These are phyloP conservation scores for Trametes polyzona DNA, from an alignment of 1,284 basidiomycete genomes.

Conservation along the genomic window DNA sequence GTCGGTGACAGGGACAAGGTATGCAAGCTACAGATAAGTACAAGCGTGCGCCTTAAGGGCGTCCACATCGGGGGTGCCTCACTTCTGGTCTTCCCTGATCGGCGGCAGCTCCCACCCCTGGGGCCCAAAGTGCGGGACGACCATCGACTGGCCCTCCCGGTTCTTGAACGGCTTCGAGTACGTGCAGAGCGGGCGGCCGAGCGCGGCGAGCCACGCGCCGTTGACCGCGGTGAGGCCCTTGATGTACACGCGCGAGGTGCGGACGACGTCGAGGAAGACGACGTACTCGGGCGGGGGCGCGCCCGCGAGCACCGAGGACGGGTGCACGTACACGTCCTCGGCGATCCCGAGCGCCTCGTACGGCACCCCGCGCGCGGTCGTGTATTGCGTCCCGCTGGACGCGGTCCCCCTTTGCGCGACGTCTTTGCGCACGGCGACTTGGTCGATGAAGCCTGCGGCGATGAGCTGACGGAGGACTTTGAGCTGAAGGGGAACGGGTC, in stretches of 20 bases:
- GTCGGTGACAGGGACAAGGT: no score
- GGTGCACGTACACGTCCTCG: constrained; percentile 92
- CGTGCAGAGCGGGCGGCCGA: constrained; percentile 85
- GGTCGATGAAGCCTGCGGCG: constrained; percentile 92
- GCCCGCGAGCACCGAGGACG: constrained; percentile 80
- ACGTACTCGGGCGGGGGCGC: constrained; percentile 84
- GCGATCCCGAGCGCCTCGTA: constrained; percentile 84
- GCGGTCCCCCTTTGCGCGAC: constrained; percentile 57
- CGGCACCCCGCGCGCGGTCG: constrained; percentile 79
- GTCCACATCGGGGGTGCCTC: no score
- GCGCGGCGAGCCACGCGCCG: constrained; percentile 83
- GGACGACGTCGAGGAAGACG: constrained; percentile 83
- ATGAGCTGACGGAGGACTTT: constrained; percentile 92
- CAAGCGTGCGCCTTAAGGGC: neutral
- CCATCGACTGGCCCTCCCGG: constrained; percentile 64
- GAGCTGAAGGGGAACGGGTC: constrained; percentile 51
- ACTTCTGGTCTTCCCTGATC: constrained; percentile 51
- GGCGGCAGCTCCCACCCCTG: constrained; percentile 86
- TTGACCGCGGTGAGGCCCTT: constrained; percentile 90
- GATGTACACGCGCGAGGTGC: constrained; percentile 77
- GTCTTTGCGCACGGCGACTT: constrained; percentile 93
- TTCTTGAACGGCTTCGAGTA: constrained; percentile 87
- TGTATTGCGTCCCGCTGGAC: constrained; percentile 69
- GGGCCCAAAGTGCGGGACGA: constrained; percentile 83
- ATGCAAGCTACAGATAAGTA: neutral